Evolutionary conservation across 2,329 filamentous ascomycete species (phyloP).

Genomic region (Bipolaris zeicola): DNA sequence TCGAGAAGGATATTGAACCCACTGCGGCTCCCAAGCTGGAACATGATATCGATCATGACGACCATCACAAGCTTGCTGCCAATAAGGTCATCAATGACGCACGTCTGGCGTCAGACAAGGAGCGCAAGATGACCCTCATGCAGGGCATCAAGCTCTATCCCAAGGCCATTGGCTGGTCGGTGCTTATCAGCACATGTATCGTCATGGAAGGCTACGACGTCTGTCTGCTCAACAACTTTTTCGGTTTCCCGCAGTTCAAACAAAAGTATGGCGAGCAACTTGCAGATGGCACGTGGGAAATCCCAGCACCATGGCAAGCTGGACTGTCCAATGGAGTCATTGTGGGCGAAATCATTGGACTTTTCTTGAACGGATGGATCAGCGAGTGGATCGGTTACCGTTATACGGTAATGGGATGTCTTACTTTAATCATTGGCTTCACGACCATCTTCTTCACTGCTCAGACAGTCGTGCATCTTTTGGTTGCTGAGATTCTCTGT

Average conservation of each 20-base stretch:
- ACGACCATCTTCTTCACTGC: constrained; percentile 58
- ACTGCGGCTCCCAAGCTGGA: constrained; percentile 12
- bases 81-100: constrained; percentile 50
- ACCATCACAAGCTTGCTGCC: constrained; percentile 32
- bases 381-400: constrained; percentile 56
- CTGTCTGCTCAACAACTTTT: constrained; percentile 81
- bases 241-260: constrained; percentile 57
- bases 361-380: constrained; percentile 55
- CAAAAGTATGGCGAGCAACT: constrained; percentile 52
- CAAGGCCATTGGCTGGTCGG: constrained; percentile 81
- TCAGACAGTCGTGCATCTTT: constrained; percentile 50
- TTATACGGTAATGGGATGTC: constrained; percentile 53
- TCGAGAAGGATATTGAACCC: constrained; percentile 35
- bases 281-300: constrained; percentile 49
- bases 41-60: constrained; percentile 24
- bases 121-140: constrained; percentile 61
- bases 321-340: constrained; percentile 55
- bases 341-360: constrained; percentile 54
- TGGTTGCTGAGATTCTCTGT: constrained; percentile 55
- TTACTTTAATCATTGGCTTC: constrained; percentile 51
- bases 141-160: constrained; percentile 84
- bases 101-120: constrained; percentile 54
- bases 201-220: constrained; percentile 92
- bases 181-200: constrained; percentile 89
- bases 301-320: constrained; percentile 55